phyloP scores from a whole-genome alignment of 331 rosid genomes.

The Spiraea crenata region DNA sequence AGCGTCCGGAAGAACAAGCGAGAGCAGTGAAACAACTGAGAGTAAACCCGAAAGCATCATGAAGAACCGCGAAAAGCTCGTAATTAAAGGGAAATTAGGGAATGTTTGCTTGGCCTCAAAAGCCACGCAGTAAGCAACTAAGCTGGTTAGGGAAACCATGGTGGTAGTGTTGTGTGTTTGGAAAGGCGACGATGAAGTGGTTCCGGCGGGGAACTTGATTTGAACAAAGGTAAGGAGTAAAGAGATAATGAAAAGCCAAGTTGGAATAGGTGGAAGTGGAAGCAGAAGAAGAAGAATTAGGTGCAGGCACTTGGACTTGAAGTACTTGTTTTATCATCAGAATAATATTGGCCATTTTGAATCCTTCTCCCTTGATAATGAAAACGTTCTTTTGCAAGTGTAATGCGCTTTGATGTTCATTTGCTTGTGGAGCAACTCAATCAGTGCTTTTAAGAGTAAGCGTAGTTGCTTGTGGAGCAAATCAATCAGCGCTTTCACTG shows the following conservation, averaged over 20 bases:
- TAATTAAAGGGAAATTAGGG: background rate
- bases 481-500: too few relatives aligned
- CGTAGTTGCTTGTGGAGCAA: too few relatives aligned
- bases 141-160: background rate
- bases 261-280: background rate
- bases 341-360: too few relatives aligned
- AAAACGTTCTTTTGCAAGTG: too few relatives aligned
- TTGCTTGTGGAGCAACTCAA: too few relatives aligned
- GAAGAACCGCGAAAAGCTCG: background rate
- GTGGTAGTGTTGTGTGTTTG: background rate
- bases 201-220: background rate
- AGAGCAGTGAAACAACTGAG: conserved; percentile 7
- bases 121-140: conserved; percentile 13
- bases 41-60: background rate
- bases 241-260: conserved; percentile 7
- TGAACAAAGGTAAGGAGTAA: background rate
- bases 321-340: too few relatives aligned
- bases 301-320: background rate
- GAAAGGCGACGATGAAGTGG: conserved; percentile 1
- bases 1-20: background rate
- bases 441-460: too few relatives aligned
- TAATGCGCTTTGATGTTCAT: too few relatives aligned
- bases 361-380: too few relatives aligned
- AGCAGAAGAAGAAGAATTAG: background rate
- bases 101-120: background rate